phyloP scores from a whole-genome alignment of 2,329 filamentous ascomycete species.

The Tolypocladium endophyticum region DNA sequence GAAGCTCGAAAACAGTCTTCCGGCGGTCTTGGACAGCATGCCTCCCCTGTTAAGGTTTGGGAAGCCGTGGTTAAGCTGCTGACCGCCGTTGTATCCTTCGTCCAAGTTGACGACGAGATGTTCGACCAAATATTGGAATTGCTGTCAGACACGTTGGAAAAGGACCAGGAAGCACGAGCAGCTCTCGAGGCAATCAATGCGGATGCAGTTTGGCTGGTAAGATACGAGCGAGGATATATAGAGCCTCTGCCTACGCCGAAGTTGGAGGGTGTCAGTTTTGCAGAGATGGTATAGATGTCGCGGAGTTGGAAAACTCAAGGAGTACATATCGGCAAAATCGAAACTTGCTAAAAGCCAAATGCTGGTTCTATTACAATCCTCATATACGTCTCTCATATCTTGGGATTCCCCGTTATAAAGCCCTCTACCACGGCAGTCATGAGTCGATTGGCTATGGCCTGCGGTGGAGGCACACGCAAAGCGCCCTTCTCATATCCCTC shows the following conservation, averaged over 20 bases:
- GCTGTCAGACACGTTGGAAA: constrained; percentile 38
- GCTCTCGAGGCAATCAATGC: constrained; percentile 56
- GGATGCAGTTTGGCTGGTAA: constrained; percentile 67
- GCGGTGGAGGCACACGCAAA: constrained; percentile 70
- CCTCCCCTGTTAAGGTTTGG: constrained; percentile 55
- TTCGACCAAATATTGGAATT: constrained; percentile 63
- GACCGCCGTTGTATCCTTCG: constrained; percentile 48
- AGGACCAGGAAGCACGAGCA: constrained; percentile 35
- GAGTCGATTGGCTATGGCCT: constrained; percentile 87
- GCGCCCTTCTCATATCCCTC: constrained; percentile 64
- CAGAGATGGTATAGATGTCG: constrained; percentile 12
- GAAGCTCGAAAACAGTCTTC: constrained; percentile 6
- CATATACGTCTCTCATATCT: constrained; percentile 29
- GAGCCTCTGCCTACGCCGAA: constrained; percentile 25
- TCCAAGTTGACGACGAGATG: constrained; percentile 54
- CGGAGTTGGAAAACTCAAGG: constrained; percentile 3
- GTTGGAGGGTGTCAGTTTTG: constrained; percentile 32
- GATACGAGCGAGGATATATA: constrained; percentile 36
- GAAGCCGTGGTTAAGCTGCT: constrained; percentile 50
- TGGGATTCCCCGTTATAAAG: constrained; percentile 48
- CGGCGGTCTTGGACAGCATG: constrained; percentile 43
- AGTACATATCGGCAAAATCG: neutral
- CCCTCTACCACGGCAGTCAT: constrained; percentile 70
- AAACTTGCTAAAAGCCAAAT: neutral
- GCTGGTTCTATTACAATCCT: neutral